These are phyloP conservation scores for Kodamaea ohmeri DNA, from an alignment of 1,139 yeast species.

Conservation along the genomic window DNA sequence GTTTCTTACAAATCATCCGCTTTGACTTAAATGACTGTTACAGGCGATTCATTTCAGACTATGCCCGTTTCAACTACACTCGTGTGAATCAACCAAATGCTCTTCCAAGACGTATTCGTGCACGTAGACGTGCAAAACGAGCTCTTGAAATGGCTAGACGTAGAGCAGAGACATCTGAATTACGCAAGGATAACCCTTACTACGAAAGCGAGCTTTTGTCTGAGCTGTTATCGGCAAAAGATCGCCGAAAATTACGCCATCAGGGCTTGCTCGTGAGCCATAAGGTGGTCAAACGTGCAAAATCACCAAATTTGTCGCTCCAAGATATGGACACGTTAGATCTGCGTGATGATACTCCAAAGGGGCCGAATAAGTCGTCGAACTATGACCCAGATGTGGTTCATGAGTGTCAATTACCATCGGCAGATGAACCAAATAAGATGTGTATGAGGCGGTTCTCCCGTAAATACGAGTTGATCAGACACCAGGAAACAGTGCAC, in stretches of 20 bases:
- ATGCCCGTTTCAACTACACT: constrained; percentile 28
- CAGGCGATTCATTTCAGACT: constrained; percentile 34
- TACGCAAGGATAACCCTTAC: constrained; percentile 7
- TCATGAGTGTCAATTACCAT: constrained; percentile 48
- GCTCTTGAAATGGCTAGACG: constrained; percentile 9
- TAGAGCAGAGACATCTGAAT: constrained; percentile 8
- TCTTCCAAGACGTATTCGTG: constrained; percentile 11
- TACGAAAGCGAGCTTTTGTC: constrained; percentile 7
- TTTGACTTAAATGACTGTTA: constrained; percentile 44
- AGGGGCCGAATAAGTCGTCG: constrained; percentile 36
- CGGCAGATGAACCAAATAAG: constrained; percentile 49
- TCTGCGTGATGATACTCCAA: constrained; percentile 8
- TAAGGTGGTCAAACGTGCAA: constrained; percentile 9
- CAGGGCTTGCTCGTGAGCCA: constrained; percentile 9
- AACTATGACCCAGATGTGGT: constrained; percentile 51
- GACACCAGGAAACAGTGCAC: constrained; percentile 96
- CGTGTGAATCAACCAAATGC: constrained; percentile 18
- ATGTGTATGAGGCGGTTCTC: constrained; percentile 83
- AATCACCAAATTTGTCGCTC: constrained; percentile 5
- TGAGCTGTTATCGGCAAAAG: constrained; percentile 9
- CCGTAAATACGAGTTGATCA: constrained; percentile 87
- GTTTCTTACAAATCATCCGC: constrained; percentile 37
- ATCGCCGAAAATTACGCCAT: constrained; percentile 8
- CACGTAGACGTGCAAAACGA: constrained; percentile 15
- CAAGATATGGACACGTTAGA: constrained; percentile 8